Percentiles rank a stretch among this genome's conserved stretches.
phyloP scores from a whole-genome alignment of 1,284 basidiomycete species.

The Malassezia pachydermatis region DNA sequence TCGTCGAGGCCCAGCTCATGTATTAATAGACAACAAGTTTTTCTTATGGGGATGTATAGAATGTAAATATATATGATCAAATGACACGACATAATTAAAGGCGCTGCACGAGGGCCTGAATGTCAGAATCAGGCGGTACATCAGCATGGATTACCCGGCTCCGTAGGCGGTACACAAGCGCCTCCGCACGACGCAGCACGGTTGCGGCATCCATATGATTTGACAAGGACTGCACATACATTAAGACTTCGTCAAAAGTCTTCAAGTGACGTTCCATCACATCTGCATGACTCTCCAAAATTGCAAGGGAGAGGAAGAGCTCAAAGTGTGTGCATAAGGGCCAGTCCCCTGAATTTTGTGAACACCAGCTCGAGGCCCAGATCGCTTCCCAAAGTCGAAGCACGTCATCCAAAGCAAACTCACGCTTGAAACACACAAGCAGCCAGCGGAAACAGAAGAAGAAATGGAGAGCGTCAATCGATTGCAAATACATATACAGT shows the following conservation, averaged over 20 bases:
- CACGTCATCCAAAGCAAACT: slow-evolving; percentile 82
- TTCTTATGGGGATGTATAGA: too few species aligned
- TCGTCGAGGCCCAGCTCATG: slow-evolving; percentile 26
- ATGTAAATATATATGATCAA: background rate
- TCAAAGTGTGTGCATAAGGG: slow-evolving; percentile 11
- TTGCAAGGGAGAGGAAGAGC: slow-evolving; percentile 81
- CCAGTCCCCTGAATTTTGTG: slow-evolving; percentile 3
- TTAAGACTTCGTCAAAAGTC: slow-evolving; percentile 55
- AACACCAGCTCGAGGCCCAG: slow-evolving; percentile 29
- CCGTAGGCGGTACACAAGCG: slow-evolving; percentile 21
- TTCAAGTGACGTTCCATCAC: slow-evolving; percentile 84
- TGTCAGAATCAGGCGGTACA: background rate
- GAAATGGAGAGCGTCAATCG: slow-evolving; percentile 77
- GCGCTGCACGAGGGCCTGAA: background rate
- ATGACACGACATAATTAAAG: too few species aligned
- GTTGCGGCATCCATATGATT: slow-evolving; percentile 22
- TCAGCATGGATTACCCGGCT: background rate
- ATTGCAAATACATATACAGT: slow-evolving; percentile 56
- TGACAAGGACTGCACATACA: slow-evolving; percentile 29
- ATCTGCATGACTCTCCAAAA: slow-evolving; percentile 85
- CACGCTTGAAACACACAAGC: slow-evolving; percentile 54
- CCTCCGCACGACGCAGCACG: slow-evolving; percentile 24
- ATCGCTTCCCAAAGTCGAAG: slow-evolving; percentile 71
- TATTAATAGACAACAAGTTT: too few species aligned
- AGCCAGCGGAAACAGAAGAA: slow-evolving; percentile 93